Evolutionary conservation across 306 rosid species (phyloP).

Genomic region (Mimosa pudica): DNA sequence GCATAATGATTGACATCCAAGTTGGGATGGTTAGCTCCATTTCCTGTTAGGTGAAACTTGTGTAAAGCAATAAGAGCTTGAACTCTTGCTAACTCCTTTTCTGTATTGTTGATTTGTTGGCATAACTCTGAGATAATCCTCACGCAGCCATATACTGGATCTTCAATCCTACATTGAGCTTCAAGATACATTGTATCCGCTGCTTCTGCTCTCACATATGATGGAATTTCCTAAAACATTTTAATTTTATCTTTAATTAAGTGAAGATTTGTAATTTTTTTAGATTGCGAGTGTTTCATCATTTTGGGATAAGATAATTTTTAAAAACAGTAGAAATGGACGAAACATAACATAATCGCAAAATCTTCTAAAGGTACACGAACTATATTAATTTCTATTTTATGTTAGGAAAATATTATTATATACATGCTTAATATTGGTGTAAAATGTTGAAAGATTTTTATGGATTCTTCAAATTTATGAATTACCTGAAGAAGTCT

Average conservation of each 20-base stretch:
- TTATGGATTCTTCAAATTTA: not conserved
- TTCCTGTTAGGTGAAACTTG: conserved; percentile 29
- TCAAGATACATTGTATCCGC: conserved; percentile 46
- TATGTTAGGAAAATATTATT: not conserved
- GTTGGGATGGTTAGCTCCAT: not conserved
- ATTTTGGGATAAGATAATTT: not conserved
- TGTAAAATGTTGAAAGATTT: not conserved
- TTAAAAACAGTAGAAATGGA: not conserved
- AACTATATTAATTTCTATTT: conserved; percentile 15
- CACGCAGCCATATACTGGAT: conserved; percentile 74
- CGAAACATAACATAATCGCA: no score
- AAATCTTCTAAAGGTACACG: not conserved
- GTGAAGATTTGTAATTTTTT: conserved; percentile 1
- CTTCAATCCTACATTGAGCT: conserved; percentile 59
- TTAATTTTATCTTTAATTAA: conserved; percentile 1
- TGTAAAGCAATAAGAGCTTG: conserved; percentile 52
- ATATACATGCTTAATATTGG: not conserved
- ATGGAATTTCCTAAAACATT: conserved; percentile 50
- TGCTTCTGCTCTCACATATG: conserved; percentile 50
- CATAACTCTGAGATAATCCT: conserved; percentile 47
- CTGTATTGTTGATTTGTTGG: no score
- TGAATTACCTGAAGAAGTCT: conserved; percentile 70
- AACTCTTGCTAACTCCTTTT: conserved; percentile 12
- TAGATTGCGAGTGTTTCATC: not conserved
- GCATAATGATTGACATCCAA: not conserved